Evolutionary conservation across 2,329 filamentous ascomycete species (phyloP).

Genomic region (Trichoderma afroharzianum): DNA sequence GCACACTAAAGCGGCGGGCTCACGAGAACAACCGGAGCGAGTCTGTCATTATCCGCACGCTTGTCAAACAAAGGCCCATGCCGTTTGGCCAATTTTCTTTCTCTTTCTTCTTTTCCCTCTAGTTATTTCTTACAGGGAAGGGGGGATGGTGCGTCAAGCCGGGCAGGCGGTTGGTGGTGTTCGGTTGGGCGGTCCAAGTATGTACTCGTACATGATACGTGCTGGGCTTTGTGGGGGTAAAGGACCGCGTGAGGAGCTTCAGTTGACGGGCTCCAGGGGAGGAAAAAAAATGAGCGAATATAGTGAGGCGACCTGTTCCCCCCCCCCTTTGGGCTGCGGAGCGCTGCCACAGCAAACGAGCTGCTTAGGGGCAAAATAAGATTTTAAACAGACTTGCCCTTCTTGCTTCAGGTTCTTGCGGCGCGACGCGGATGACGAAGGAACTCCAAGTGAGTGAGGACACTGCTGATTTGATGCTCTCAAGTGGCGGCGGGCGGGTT

Average conservation of each 20-base stretch:
- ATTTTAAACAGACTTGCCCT: background rate
- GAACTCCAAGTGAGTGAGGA: background rate
- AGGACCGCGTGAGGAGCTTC: constrained; percentile 4
- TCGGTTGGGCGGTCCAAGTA: constrained; percentile 13
- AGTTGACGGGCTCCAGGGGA: constrained; percentile 1
- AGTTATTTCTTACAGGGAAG: background rate
- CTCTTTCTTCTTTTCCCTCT: background rate
- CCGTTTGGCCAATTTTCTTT: background rate
- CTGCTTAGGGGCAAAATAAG: background rate
- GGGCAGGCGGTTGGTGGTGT: constrained; percentile 17
- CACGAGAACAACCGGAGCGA: constrained; percentile 6
- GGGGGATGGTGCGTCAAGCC: background rate
- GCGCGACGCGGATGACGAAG: background rate
- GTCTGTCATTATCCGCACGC: background rate
- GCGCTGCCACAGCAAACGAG: background rate
- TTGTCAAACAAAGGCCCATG: background rate
- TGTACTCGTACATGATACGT: constrained; percentile 9
- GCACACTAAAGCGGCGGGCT: constrained; percentile 10
- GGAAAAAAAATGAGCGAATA: constrained; percentile 11
- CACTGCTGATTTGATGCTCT: constrained; percentile 1
- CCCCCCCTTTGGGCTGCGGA: background rate
- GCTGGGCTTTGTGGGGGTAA: constrained; percentile 12
- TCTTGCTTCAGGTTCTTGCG: background rate
- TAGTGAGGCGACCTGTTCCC: background rate
- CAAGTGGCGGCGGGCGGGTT: constrained; percentile 6